Conservation (phyloP, 176 grass and related monocot genomes). For the Triticum monococcum region DNA sequence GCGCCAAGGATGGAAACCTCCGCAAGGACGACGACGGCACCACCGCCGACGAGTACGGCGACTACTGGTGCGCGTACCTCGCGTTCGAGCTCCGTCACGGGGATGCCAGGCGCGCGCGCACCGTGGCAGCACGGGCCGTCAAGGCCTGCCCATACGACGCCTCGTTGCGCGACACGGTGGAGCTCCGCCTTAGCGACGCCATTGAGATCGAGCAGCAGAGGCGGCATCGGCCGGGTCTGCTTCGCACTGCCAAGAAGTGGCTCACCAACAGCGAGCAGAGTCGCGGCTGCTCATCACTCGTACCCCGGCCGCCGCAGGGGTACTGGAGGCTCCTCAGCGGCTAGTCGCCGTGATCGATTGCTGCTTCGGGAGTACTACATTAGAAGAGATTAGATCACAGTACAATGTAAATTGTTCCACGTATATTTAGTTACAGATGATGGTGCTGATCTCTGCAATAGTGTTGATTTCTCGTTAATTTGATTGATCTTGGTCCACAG, state of each 20-base stretch:
- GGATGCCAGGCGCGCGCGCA: neutral
- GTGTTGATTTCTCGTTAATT: too few species aligned
- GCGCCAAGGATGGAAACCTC: neutral
- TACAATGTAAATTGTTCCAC: neutral
- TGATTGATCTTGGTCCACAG: too few species aligned
- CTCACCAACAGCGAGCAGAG: neutral
- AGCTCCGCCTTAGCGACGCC: neutral
- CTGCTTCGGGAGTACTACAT: neutral
- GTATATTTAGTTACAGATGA: neutral
- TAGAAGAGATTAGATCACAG: neutral
- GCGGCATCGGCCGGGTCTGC: neutral
- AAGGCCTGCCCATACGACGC: neutral
- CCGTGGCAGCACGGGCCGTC: neutral
- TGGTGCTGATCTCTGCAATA: neutral
- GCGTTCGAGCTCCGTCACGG: neutral
- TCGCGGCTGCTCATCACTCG: too few species aligned
- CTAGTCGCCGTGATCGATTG: neutral
- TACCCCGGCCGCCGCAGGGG: neutral
- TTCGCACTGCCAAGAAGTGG: neutral
- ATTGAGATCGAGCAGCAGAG: neutral
- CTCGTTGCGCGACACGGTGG: neutral
- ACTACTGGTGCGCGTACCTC: constrained; percentile 14
- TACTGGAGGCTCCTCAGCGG: neutral
- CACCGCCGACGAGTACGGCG: neutral
- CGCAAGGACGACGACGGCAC: neutral